Evolutionary conservation across 495 filamentous ascomycete genomes (phyloP), one percentile per base, ranked within the genome.

Genomic region (Oidiodendron maius): DNA sequence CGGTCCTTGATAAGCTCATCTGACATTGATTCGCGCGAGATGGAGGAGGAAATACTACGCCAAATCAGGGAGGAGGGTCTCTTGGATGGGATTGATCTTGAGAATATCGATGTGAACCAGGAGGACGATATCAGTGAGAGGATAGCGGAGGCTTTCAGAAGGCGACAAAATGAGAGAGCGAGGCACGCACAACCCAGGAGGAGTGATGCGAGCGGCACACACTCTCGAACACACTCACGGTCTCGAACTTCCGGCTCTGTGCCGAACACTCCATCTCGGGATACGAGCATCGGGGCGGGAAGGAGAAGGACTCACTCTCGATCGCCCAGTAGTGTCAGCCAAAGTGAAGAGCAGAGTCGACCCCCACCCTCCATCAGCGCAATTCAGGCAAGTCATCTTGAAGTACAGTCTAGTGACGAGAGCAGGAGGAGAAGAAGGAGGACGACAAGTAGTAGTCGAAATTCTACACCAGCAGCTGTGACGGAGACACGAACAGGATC

Each of bases 1-100:
- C 72, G 90, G 46, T 91, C 83, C n/a, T 58, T 96, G 53, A 73
- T 96, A 47, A 87, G 84, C 53, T 68, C 80, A 11, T 85, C 83
- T 0, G 86, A 89, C 53, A 61, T 84, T n/a, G 86, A 85, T 58
- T 72, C 75, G 16, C 67, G 71, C 38, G 88, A 89, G 46, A 75
- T 93, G 59, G 83, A 94, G 62, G 88, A 91, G 58, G 89, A 93
- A 61, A 95, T 96, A 51, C 69, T 91, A 52, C 74, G 85, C 32
- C 87, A 93, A 64, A 95, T 96, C 41, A 77, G 89, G 52, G 87
- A 91, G 55, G 89, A 95, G 55, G 90, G 90, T 0, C 62, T 95
- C 41, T 62, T 96, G 44, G 86, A 95, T 53, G 89, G 89, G 24
- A 77, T 95, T 42, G 87, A 96, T 58, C 66, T 94, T 44, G 80